Base-by-base conservation (phyloP, 73 alveolate genomes). In the Tetrahymena borealis region DNA sequence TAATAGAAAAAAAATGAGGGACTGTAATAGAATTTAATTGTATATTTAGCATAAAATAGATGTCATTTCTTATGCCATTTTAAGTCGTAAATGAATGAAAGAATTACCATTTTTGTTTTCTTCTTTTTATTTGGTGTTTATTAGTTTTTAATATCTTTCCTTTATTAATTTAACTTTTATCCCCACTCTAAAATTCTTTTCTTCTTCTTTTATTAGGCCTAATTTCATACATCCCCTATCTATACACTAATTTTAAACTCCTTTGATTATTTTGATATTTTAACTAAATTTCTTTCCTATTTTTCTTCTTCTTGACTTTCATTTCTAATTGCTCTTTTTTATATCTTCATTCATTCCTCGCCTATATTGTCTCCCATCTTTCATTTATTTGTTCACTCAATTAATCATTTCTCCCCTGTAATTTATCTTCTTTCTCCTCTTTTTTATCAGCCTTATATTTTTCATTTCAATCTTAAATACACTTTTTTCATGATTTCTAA, bases 181-280 rank as follows among this genome's bases (percentile, higher is more conserved):
- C 85, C 85, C 85, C 85, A 60, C 85, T 20, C 85, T 60, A 60
- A 60, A 60, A 60, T 60, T 60, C 85, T 60, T 60, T 60, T 60
- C 85, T 60, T 60, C 85, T 60, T 60, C 85, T 60, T 60, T n/a
- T 60, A 60, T 60, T 60, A 60, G 85, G 85, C 85, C 85, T 60
- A 60, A 60, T 60, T 60, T 60, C 85, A 60, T 60, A 60, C 85
- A 60, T 60, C 85, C 85, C 85, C 28, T 35, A 24, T 60, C 85
- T 60, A 60, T 60, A 60, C 85, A 60, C 85, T 60, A 60, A 60
- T 60, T 60, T 60, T 60, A 60, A 60, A 60, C 85, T 60, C 85
- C 85, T 60, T 60, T 60, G 28, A 60, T 60, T 60, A 60, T 60
- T 60, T 60, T 60, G 85, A 60, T 60, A 60, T 60, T 60, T 60